phyloP scores from a whole-genome alignment of 2,329 filamentous ascomycete genomes.

The Verticillium nonalfalfae region DNA sequence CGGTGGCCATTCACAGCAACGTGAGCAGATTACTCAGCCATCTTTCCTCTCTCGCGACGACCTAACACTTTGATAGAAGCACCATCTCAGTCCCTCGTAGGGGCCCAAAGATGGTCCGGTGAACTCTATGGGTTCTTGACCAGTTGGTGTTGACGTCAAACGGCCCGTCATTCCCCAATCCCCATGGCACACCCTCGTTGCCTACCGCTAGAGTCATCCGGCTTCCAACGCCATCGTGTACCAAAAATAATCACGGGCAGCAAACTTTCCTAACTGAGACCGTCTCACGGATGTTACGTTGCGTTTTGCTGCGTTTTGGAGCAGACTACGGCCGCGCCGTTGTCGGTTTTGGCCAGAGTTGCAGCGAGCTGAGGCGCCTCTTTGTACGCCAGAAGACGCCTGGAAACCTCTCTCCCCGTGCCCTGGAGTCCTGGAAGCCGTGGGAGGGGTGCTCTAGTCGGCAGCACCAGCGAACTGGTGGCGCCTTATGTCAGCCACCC shows the following conservation, averaged over 20 bases:
- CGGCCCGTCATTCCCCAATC: background rate
- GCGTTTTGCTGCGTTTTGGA: background rate
- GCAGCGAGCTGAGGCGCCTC: constrained; percentile 3
- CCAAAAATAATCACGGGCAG: constrained; percentile 2
- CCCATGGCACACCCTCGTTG: background rate
- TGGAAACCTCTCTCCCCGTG: background rate
- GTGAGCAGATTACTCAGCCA: background rate
- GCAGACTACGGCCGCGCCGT: background rate
- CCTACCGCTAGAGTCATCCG: background rate
- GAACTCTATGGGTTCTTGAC: background rate
- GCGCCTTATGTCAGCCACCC: background rate
- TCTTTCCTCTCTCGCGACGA: background rate
- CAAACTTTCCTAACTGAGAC: background rate
- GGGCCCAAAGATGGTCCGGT: too few relatives aligned
- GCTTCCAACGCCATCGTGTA: background rate
- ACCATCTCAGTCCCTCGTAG: background rate
- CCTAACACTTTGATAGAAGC: too few relatives aligned
- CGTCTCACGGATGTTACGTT: constrained; percentile 6
- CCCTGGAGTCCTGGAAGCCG: too few relatives aligned
- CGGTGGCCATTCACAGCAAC: background rate
- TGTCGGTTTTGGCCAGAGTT: background rate
- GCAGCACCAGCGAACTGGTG: too few relatives aligned
- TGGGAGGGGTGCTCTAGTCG: too few relatives aligned
- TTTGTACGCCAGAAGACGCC: background rate
- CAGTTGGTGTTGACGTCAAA: background rate